Evolutionary conservation across 2,329 filamentous ascomycete genomes (phyloP).

Genomic region (Colletotrichum gloeosporioides): DNA sequence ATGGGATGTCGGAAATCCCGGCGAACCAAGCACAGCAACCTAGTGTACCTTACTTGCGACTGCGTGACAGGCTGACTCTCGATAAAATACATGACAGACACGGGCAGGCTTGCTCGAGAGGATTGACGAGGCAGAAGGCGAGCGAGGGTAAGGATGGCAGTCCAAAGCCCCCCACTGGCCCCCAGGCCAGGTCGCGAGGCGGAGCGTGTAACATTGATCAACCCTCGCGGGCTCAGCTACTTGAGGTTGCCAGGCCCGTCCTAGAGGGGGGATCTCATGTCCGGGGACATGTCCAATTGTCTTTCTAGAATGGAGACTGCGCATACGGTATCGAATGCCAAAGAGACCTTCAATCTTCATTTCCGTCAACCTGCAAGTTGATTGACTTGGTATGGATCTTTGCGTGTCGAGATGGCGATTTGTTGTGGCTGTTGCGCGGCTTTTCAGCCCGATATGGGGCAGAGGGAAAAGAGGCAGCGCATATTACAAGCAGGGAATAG

Average conservation of each 20-base stretch:
- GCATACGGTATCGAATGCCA: background rate
- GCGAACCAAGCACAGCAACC: background rate
- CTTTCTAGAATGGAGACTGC: background rate
- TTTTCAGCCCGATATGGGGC: background rate
- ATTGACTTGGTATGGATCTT: background rate
- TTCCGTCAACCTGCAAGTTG: background rate
- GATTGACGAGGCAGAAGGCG: background rate
- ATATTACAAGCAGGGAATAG: background rate
- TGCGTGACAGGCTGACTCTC: background rate
- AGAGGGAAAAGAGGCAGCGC: background rate
- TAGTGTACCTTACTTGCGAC: background rate
- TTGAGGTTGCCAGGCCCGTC: background rate
- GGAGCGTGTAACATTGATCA: background rate
- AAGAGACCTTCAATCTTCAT: background rate
- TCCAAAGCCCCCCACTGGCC: background rate
- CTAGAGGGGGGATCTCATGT: background rate
- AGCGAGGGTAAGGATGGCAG: background rate
- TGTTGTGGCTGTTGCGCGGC: background rate
- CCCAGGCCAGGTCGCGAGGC: background rate
- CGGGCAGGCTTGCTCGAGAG: background rate
- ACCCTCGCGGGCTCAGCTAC: background rate
- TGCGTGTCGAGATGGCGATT: background rate
- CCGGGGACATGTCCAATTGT: background rate
- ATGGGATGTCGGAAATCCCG: background rate
- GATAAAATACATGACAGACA: background rate